A percentile compares a stretch with the other conserved stretches of the same genome.
Conservation (phyloP, 192 early-diverging fungal genomes). For the Coemansia pectinata region DNA sequence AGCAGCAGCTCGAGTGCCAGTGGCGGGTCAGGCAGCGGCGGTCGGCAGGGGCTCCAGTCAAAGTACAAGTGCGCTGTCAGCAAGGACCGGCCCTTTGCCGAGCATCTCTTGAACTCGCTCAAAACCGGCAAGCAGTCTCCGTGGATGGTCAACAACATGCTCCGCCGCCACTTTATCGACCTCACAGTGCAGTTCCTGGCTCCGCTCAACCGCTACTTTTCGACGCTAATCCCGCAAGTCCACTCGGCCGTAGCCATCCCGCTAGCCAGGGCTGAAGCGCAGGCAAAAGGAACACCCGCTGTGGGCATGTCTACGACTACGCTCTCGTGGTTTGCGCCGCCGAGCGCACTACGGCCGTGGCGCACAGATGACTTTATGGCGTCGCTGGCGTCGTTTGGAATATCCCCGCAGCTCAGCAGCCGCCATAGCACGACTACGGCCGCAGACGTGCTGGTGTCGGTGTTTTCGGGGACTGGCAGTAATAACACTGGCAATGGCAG, state of each 20-base stretch:
- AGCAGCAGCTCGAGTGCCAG: neutral
- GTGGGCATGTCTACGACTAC: neutral
- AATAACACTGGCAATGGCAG: neutral
- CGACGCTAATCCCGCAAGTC: slow-evolving; percentile 76
- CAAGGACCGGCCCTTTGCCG: slow-evolving; percentile 81
- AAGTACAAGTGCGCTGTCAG: slow-evolving; percentile 74
- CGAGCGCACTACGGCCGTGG: slow-evolving; percentile 45
- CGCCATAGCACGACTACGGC: slow-evolving; percentile 23
- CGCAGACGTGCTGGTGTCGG: slow-evolving; percentile 40
- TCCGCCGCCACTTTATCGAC: slow-evolving; percentile 90
- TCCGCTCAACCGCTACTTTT: slow-evolving; percentile 94
- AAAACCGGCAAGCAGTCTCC: slow-evolving; percentile 70
- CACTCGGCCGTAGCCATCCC: slow-evolving; percentile 42
- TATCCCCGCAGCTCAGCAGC: slow-evolving; percentile 50
- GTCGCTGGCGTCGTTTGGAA: slow-evolving; percentile 45
- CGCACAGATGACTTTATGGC: slow-evolving; percentile 53
- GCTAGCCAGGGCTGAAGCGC: neutral
- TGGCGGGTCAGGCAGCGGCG: slow-evolving; percentile 1
- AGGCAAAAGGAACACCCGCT: slow-evolving; percentile 19
- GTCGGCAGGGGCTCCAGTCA: slow-evolving; percentile 43
- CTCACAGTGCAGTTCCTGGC: slow-evolving; percentile 92
- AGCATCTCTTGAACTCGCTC: slow-evolving; percentile 71
- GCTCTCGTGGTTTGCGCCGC: slow-evolving; percentile 41
- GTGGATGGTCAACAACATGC: slow-evolving; percentile 85
- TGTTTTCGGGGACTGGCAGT: slow-evolving; percentile 39